Evolutionary conservation across 495 filamentous ascomycete genomes (phyloP).

Genomic region (Neurospora sp.): DNA sequence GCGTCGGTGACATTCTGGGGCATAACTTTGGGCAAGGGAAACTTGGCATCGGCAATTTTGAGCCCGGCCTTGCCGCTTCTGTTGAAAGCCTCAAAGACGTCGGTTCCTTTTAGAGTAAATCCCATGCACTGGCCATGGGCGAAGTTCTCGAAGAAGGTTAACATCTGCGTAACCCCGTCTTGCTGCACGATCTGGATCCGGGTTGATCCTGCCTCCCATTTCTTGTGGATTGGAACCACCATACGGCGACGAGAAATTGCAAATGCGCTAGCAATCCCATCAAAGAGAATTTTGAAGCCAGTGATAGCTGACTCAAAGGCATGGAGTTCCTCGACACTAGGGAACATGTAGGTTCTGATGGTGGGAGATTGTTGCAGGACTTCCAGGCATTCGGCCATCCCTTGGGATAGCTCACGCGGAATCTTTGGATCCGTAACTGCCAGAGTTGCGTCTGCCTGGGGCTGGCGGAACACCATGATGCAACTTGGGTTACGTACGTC

Average conservation of each 20-base stretch:
- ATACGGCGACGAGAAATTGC: conserved; percentile 75
- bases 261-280: conserved; percentile 62
- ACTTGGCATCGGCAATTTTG: conserved; percentile 79
- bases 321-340: conserved; percentile 53
- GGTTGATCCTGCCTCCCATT: conserved; percentile 68
- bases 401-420: conserved; percentile 43
- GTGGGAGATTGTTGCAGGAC: conserved; percentile 27
- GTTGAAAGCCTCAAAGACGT: conserved; percentile 63
- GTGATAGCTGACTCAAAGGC: conserved; percentile 67
- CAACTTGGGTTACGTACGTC: conserved; percentile 49
- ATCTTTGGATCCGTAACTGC: conserved; percentile 56
- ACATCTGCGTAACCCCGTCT: conserved; percentile 59
- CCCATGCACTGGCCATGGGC: conserved; percentile 78
- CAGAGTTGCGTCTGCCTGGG: conserved; percentile 58
- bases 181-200: conserved; percentile 71
- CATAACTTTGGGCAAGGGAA: conserved; percentile 60
- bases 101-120: conserved; percentile 70
- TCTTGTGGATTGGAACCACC: conserved; percentile 85
- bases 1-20: conserved; percentile 32
- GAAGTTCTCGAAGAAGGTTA: conserved; percentile 79
- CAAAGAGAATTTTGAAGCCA: conserved; percentile 65
- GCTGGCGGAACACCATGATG: conserved; percentile 52
- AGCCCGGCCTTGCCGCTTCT: conserved; percentile 58
- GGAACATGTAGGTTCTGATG: conserved; percentile 46
- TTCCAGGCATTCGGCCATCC: conserved; percentile 45